Base-by-base conservation (phyloP, 2,329 filamentous ascomycete genomes). In the Neofusicoccum sp. region DNA sequence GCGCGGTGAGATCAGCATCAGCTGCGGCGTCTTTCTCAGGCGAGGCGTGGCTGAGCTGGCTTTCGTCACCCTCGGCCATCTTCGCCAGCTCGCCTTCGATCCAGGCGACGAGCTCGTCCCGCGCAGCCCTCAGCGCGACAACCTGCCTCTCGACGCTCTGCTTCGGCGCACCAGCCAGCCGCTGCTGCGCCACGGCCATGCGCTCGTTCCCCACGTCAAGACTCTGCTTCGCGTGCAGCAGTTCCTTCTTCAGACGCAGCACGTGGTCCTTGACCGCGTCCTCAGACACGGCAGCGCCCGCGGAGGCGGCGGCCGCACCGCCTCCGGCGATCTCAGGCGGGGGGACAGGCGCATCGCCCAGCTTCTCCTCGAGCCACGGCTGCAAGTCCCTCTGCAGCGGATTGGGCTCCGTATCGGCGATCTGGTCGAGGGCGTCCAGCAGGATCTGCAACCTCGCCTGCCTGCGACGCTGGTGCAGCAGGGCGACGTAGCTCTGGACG, bases 31-130 rank as follows among this genome's bases (percentile, higher is more conserved):
- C 33, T 40, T 30, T 53, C 38, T 24, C 38, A 1, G 53, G 33
- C n/a, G 36, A 16, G 44, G 24, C 34, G 36, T 33, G 36, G 43
- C 47, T 51, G 63, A 49, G 11, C 67, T 68, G 45, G 74, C 73
- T 48, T 71, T 62, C 2, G 24, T 75, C 72, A 7, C 51, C 63
- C 63, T 76, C 74, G 36, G 71, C 69, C 62, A 77, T 65, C 63
- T 76, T 78, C 16, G 76, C 72, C 47, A 83, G 65, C 44, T 80
- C 79, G 41, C 75, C 74, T 65, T 83, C 80, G 6, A 83, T 74
- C 81, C 81, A 83, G 45, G 76, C 71, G 4, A 82, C 75, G 44
- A 83, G 69, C 62, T 81, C 79, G 61, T 81, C 75, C 45, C 80
- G 75, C 11, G 79, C 80, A 38, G 70, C 69, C 54, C 78, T 71